Conservation (phyloP, 73 alveolate species). For the Halteria grandinella region DNA sequence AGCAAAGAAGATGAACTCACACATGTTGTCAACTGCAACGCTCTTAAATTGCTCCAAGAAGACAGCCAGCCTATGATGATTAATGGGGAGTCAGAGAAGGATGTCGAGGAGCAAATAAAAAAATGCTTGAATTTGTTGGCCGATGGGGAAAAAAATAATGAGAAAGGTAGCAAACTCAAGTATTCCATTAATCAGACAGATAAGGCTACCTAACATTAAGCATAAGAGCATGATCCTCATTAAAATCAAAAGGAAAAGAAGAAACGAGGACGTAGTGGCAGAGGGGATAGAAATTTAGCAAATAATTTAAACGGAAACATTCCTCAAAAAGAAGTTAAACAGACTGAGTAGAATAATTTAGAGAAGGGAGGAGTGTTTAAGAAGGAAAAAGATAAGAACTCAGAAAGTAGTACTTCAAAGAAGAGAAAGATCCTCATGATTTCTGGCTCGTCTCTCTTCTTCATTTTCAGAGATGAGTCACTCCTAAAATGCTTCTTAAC, state of each 20-base stretch:
- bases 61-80: constrained; percentile 6
- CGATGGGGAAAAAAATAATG: too few relatives aligned
- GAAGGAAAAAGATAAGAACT: constrained; percentile 1
- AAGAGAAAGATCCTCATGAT: constrained; percentile 21
- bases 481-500: constrained; percentile 46
- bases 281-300: background rate
- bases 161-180: too few relatives aligned
- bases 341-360: too few relatives aligned
- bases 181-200: too few relatives aligned
- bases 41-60: constrained; percentile 9
- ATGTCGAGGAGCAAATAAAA: constrained; percentile 23
- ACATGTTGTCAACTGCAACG: background rate
- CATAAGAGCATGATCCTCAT: too few relatives aligned
- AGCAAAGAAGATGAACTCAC: constrained; percentile 53
- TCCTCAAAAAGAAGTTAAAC: background rate
- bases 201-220: too few relatives aligned
- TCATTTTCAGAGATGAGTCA: constrained; percentile 52
- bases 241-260: too few relatives aligned
- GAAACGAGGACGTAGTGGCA: background rate
- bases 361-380: background rate
- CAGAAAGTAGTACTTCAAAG: background rate
- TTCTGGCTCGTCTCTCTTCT: constrained; percentile 34
- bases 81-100: constrained; percentile 25
- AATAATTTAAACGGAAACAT: background rate
- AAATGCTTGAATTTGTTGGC: background rate